phyloP scores from a whole-genome alignment of 306 rosid genomes.

The Vigna nakashimae region DNA sequence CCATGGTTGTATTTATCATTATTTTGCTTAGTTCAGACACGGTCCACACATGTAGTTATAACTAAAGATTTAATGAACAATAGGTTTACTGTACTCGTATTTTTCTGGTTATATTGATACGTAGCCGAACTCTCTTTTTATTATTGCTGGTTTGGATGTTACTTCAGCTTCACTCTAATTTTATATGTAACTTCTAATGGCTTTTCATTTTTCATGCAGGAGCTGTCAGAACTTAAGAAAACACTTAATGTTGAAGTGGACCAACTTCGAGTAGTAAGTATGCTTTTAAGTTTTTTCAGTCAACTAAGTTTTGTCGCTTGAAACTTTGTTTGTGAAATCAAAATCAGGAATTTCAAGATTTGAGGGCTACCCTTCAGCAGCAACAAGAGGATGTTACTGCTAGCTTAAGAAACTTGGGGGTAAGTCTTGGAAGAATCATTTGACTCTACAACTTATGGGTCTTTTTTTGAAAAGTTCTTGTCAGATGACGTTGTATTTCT shows the following conservation, averaged over 20 bases:
- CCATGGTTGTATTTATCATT: neutral
- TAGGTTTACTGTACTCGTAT: neutral
- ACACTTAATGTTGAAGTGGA: slow-evolving; percentile 94
- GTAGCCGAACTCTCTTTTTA: neutral
- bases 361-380: slow-evolving; percentile 91
- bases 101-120: slow-evolving; percentile 20
- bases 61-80: neutral
- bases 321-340: slow-evolving; percentile 17
- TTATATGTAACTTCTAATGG: slow-evolving; percentile 25
- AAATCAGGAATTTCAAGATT: slow-evolving; percentile 89
- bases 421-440: slow-evolving; percentile 48
- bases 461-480: slow-evolving; percentile 12
- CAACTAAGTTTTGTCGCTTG: slow-evolving; percentile 1
- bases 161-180: neutral
- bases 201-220: slow-evolving; percentile 59
- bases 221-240: slow-evolving; percentile 87
- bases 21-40: neutral
- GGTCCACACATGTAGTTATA: slow-evolving; percentile 6
- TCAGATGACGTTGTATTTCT: neutral
- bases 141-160: neutral
- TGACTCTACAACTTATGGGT: neutral
- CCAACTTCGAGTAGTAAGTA: slow-evolving; percentile 83
- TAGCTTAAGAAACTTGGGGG: slow-evolving; percentile 80
- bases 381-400: slow-evolving; percentile 95
- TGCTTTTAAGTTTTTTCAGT: slow-evolving; percentile 31